Evolutionary conservation across 345 rosid genomes (phyloP).

Genomic region (Eucalyptus sp.): DNA sequence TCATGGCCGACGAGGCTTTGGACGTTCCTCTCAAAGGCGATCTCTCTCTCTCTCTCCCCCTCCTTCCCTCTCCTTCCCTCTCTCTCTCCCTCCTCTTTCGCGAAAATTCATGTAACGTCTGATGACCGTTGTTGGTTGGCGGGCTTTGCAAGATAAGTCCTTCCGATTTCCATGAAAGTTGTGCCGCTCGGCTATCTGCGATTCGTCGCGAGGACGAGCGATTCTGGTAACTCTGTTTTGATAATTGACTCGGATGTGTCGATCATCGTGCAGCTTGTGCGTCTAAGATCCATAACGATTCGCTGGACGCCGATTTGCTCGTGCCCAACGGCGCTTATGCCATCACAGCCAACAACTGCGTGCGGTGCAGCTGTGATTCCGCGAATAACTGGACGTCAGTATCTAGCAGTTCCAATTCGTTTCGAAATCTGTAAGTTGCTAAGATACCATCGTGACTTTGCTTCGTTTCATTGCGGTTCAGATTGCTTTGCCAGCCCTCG

Average conservation of each 20-base stretch:
- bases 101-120: neutral
- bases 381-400: conserved; percentile 62
- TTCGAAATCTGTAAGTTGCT: neutral
- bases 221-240: neutral
- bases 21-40: conserved; percentile 56
- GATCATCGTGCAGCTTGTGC: conserved; percentile 40
- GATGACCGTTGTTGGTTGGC: neutral
- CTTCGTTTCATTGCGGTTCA: too few species aligned
- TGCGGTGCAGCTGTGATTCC: conserved; percentile 48
- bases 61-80: too few species aligned
- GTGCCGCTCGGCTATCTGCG: too few species aligned
- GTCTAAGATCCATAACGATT: conserved; percentile 35
- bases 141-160: neutral
- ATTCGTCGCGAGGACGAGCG: neutral
- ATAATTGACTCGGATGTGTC: neutral
- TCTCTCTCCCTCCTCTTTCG: too few species aligned
- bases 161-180: neutral
- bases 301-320: conserved; percentile 35
- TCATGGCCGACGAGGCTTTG: conserved; percentile 22
- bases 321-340: conserved; percentile 35
- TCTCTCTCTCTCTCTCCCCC: neutral
- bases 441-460: too few species aligned
- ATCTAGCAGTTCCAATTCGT: neutral
- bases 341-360: conserved; percentile 55
- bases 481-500: too few species aligned